These are phyloP conservation scores for Penicillium sumatraense DNA, from an alignment of 2,329 filamentous ascomycete species.

Conservation along the genomic window DNA sequence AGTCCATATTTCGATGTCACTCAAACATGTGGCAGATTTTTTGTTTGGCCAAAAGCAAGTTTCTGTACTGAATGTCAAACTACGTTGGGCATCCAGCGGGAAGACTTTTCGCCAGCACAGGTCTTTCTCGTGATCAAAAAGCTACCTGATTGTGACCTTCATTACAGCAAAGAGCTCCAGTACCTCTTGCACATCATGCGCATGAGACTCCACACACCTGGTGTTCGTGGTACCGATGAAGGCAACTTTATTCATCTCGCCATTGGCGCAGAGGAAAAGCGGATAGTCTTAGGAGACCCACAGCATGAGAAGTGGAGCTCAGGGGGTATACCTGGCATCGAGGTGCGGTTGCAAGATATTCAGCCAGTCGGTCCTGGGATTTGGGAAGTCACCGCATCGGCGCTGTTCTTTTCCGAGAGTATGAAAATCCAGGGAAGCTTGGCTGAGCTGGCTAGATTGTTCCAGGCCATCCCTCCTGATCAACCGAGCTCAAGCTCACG, in stretches of 20 bases:
- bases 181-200: neutral
- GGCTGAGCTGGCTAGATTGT: neutral
- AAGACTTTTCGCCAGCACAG: neutral
- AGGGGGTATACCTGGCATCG: neutral
- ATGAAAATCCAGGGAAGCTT: neutral
- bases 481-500: too few relatives aligned
- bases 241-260: neutral
- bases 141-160: neutral
- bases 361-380: neutral
- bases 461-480: too few relatives aligned
- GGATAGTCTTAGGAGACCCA: neutral
- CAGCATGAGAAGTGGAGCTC: neutral
- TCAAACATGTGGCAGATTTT: neutral
- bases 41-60: neutral
- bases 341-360: neutral
- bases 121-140: neutral
- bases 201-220: neutral
- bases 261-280: neutral
- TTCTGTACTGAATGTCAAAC: neutral
- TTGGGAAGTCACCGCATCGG: neutral
- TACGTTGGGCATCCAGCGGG: neutral
- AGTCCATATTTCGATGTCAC: neutral
- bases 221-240: neutral
- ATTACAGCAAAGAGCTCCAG: neutral
- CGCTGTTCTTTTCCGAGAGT: neutral